Evolutionary conservation across 2,329 filamentous ascomycete species (phyloP).

Genomic region (Aspergillus sp.): DNA sequence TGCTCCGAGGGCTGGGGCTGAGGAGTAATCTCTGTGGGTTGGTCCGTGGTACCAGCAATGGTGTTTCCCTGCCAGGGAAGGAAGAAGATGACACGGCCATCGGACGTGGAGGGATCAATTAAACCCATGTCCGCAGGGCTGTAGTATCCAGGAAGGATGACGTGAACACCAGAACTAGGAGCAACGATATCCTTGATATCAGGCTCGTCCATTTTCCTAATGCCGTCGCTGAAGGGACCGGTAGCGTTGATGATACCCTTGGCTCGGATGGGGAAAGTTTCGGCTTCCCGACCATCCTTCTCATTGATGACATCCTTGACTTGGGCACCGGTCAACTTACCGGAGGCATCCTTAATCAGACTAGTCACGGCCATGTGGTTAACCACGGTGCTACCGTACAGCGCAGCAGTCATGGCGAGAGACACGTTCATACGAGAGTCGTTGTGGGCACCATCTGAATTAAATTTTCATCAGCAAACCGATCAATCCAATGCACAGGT

Average conservation of each 20-base stretch:
- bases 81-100: constrained; percentile 88
- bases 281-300: constrained; percentile 52
- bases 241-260: constrained; percentile 84
- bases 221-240: constrained; percentile 77
- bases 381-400: constrained; percentile 73
- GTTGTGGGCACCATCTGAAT: constrained; percentile 72
- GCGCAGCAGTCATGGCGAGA: constrained; percentile 76
- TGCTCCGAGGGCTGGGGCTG: constrained; percentile 73
- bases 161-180: constrained; percentile 75
- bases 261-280: constrained; percentile 64
- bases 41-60: constrained; percentile 81
- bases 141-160: constrained; percentile 81
- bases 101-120: constrained; percentile 77
- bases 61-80: constrained; percentile 89
- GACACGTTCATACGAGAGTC: constrained; percentile 90
- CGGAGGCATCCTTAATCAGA: constrained; percentile 64
- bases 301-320: constrained; percentile 63
- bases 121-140: constrained; percentile 79
- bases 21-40: constrained; percentile 60
- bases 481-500: no score
- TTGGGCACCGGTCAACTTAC: constrained; percentile 63
- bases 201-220: constrained; percentile 75
- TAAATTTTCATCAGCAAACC: no score
- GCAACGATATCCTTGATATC: constrained; percentile 68
- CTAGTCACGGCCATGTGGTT: constrained; percentile 76